Evolutionary conservation across 257 asterid genomes (phyloP).

Genomic region (Penstemon barbatus): DNA sequence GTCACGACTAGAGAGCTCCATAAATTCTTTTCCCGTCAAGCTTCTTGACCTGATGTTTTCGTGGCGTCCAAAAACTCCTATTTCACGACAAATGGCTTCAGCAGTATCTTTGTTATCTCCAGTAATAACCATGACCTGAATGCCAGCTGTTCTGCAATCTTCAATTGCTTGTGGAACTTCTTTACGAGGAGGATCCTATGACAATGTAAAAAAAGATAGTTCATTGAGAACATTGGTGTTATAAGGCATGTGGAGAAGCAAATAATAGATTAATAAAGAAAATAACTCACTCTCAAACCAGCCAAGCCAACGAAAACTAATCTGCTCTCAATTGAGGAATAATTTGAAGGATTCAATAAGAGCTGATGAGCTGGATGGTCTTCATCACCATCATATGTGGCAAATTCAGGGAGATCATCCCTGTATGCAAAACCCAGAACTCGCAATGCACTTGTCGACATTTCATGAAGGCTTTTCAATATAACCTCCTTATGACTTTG

Average conservation of each 20-base stretch:
- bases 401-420: conserved; percentile 66
- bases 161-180: conserved; percentile 94
- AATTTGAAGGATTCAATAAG: conserved; percentile 77
- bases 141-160: conserved; percentile 98
- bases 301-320: conserved; percentile 88
- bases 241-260: conserved; percentile 1
- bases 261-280: conserved; percentile 9
- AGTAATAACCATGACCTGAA: conserved; percentile 95
- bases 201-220: conserved; percentile 20
- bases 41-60: conserved; percentile 76
- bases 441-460: conserved; percentile 88
- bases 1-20: conserved; percentile 53
- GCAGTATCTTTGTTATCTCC: conserved; percentile 97
- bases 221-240: conserved; percentile 12
- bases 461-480: conserved; percentile 65
- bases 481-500: conserved; percentile 45
- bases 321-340: conserved; percentile 82
- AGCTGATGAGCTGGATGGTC: conserved; percentile 94
- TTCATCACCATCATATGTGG: conserved; percentile 82
- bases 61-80: conserved; percentile 81
- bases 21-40: conserved; percentile 90
- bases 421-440: conserved; percentile 94
- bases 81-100: conserved; percentile 95
- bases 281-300: conserved; percentile 83
- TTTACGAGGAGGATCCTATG: conserved; percentile 94